Evolutionary conservation across 2,329 filamentous ascomycete genomes (phyloP), one percentile per base, ranked within the genome.

Genomic region (Polytolypa hystricis): DNA sequence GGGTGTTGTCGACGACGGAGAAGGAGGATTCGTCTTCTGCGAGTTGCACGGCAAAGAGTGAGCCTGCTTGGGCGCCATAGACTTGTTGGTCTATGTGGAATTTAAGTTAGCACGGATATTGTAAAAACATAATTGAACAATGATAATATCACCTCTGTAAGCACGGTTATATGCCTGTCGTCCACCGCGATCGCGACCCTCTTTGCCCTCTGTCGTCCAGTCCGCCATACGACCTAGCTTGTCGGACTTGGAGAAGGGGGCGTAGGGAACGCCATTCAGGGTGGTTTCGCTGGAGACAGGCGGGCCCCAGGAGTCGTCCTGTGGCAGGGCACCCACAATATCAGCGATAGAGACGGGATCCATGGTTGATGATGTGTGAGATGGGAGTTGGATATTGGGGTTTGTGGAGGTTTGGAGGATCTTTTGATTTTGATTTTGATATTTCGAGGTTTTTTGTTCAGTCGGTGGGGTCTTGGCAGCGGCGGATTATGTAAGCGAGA

Each of bases 151-250:
- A 93, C 87, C 87, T 77, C 91, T 80, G 66, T 82, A 95, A 64
- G 87, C 91, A 51, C 89, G 75, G 64, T 89, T 86, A 64, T 93
- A 96, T 58, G 91, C 84, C 62, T 83, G 79, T 58, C 89, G 73
- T 44, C 85, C 84, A 49, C 82, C 81, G 54, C 86, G 71, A 50
- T 91, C 84, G 38, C 69, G 57, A 11, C 59, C 55, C 49, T 77
- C 74, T 67, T 95, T 95, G 61, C 83, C 79, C 58, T 95, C 91
- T 32, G 78, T 58, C 12, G 87, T 93, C 91, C 91, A 98, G 71
- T 98, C 91, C 43, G 91, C 91, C 87, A 98, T 96, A 61, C 91
- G 87, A 56, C 91, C 91, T 42, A 98, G 73, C 74, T 95, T 96
- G 71, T 98, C 91, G 60, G 85, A 86, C 67, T 98, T 98, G 49